These are phyloP conservation scores for Phytophthora palmivora DNA, from an alignment of 352 stramenopile genomes.

Conservation along the genomic window DNA sequence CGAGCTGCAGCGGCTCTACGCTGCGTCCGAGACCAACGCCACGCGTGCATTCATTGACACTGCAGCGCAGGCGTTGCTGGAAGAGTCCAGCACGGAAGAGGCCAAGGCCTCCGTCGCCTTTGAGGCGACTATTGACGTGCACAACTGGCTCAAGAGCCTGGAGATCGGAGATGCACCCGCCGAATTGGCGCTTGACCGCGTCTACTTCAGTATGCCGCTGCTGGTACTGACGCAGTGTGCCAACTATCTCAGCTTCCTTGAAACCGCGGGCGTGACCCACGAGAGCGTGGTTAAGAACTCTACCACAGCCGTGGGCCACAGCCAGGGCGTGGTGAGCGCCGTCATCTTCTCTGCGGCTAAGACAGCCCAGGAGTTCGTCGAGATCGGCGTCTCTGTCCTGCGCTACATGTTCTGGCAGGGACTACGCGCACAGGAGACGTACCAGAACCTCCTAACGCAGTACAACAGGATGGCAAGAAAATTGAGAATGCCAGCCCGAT, in stretches of 20 bases:
- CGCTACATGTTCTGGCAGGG: conserved; percentile 89
- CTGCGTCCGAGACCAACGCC: conserved; percentile 33
- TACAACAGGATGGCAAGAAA: conserved; percentile 42
- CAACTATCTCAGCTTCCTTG: conserved; percentile 81
- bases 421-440: conserved; percentile 71
- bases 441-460: conserved; percentile 34
- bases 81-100: conserved; percentile 53
- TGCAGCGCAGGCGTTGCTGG: conserved; percentile 50
- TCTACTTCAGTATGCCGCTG: conserved; percentile 82
- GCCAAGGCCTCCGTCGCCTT: conserved; percentile 58
- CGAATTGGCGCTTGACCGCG: conserved; percentile 34
- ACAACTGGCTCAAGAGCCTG: conserved; percentile 57
- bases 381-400: conserved; percentile 53
- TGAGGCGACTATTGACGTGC: conserved; percentile 55
- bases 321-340: conserved; percentile 81
- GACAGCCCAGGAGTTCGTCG: conserved; percentile 56
- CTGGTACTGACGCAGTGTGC: conserved; percentile 77
- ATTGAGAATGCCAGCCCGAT: conserved; percentile 63
- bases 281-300: conserved; percentile 61
- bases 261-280: conserved; percentile 56
- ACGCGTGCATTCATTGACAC: conserved; percentile 54
- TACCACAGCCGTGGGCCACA: conserved; percentile 66
- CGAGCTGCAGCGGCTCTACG: conserved; percentile 63
- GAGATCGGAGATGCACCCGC: conserved; percentile 26
- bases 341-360: conserved; percentile 69